Percentiles rank a stretch among this genome's conserved stretches.
phyloP scores from a whole-genome alignment of 228 moss, liverwort and hornwort species.

The Sphagnum fallax region DNA sequence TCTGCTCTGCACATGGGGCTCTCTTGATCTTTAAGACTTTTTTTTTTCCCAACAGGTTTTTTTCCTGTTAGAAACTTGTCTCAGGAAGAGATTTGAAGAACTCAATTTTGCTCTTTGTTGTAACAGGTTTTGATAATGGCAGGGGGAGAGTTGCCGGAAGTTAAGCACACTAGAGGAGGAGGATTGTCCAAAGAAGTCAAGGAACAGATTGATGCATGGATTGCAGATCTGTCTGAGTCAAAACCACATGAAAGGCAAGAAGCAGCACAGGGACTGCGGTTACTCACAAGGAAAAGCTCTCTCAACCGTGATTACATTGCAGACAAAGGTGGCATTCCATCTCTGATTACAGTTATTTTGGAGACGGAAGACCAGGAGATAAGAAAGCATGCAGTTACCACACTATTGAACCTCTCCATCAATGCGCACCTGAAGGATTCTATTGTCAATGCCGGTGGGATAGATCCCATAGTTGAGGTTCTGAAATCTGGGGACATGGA shows the following conservation, averaged over 20 bases:
- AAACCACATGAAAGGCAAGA: slow-evolving; percentile 17
- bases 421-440: slow-evolving; percentile 37
- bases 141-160: slow-evolving; percentile 10
- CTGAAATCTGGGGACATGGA: slow-evolving; percentile 45
- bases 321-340: slow-evolving; percentile 35
- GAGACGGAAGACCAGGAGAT: slow-evolving; percentile 36
- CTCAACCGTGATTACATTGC: slow-evolving; percentile 50
- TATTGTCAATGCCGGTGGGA: slow-evolving; percentile 38
- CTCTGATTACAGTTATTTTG: slow-evolving; percentile 28
- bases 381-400: slow-evolving; percentile 46
- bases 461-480: slow-evolving; percentile 49
- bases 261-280: slow-evolving; percentile 31
- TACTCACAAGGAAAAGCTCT: slow-evolving; percentile 45
- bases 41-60: no score
- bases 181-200: slow-evolving; percentile 10
- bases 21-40: no score
- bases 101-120: no score
- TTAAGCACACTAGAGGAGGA: neutral
- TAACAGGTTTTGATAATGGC: slow-evolving; percentile 12
- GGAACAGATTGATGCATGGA: slow-evolving; percentile 38
- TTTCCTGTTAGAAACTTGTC: no score
- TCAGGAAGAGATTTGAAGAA: no score
- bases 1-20: no score
- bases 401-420: slow-evolving; percentile 51
- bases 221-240: slow-evolving; percentile 19